phyloP scores from a whole-genome alignment of 306 rosid genomes.

The Astragalus glycyphyllos region DNA sequence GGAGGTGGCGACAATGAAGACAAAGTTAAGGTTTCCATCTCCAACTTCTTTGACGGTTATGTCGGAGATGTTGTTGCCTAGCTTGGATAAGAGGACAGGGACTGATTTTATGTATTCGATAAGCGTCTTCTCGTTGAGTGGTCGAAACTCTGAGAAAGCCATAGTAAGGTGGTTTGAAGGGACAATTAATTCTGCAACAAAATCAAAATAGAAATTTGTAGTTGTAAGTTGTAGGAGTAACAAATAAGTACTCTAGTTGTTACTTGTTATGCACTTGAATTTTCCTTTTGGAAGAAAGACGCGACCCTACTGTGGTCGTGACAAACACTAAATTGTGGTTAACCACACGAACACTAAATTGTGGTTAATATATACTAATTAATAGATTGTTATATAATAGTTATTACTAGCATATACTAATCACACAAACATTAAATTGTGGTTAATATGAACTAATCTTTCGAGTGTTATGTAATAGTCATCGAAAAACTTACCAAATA shows the following conservation, averaged over 20 bases:
- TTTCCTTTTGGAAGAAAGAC: slow-evolving; percentile 3
- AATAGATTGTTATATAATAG: too few relatives aligned
- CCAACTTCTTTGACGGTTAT: slow-evolving; percentile 76
- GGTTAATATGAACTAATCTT: too few relatives aligned
- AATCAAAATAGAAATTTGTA: background rate
- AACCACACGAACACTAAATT: too few relatives aligned
- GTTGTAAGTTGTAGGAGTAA: background rate
- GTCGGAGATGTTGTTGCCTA: slow-evolving; percentile 54
- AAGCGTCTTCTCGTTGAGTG: slow-evolving; percentile 65
- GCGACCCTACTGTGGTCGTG: too few relatives aligned
- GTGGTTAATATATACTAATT: too few relatives aligned
- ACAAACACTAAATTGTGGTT: too few relatives aligned
- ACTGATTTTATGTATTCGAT: slow-evolving; percentile 71
- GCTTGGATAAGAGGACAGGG: slow-evolving; percentile 69
- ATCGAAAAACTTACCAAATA: too few relatives aligned
- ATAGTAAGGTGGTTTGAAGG: slow-evolving; percentile 7
- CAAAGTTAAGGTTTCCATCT: slow-evolving; percentile 88
- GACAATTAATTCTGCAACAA: background rate
- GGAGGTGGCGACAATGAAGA: slow-evolving; percentile 65
- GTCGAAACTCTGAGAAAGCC: slow-evolving; percentile 67
- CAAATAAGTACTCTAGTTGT: background rate
- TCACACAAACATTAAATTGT: too few relatives aligned
- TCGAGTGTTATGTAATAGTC: too few relatives aligned
- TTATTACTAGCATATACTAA: too few relatives aligned
- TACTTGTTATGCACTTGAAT: background rate